Conservation (phyloP, 2,329 filamentous ascomycete species). For the Cladosporium cucumerinum region DNA sequence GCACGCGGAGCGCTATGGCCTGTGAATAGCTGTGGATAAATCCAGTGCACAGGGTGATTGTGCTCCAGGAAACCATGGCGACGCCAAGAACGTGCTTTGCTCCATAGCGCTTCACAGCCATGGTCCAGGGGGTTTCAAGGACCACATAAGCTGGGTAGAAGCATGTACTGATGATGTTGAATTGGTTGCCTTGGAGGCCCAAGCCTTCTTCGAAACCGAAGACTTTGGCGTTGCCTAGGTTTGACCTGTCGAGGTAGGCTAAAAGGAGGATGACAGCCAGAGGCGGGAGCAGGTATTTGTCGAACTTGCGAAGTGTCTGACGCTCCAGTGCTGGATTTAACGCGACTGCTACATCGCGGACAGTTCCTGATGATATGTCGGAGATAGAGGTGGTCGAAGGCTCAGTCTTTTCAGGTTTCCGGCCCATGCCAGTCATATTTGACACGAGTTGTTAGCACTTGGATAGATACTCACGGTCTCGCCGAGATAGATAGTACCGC, state of each 20-base stretch:
- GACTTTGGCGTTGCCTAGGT: slow-evolving; percentile 22
- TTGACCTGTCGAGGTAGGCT: slow-evolving; percentile 22
- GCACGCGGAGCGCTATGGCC: slow-evolving; percentile 29
- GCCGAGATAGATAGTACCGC: neutral
- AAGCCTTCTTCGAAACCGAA: slow-evolving; percentile 24
- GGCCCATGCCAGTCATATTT: neutral
- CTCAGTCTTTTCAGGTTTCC: neutral
- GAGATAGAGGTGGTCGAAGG: neutral
- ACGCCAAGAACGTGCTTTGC: slow-evolving; percentile 24
- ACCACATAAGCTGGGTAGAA: slow-evolving; percentile 24
- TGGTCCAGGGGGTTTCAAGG: slow-evolving; percentile 23
- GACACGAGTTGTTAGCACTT: neutral
- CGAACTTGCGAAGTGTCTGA: slow-evolving; percentile 20
- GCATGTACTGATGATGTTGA: slow-evolving; percentile 23
- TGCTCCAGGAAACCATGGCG: slow-evolving; percentile 27
- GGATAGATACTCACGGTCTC: neutral
- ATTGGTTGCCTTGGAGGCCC: slow-evolving; percentile 21
- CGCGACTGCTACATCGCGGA: neutral
- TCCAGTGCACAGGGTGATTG: slow-evolving; percentile 30
- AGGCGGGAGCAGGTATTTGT: slow-evolving; percentile 21
- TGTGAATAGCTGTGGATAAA: slow-evolving; percentile 33
- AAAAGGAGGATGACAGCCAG: slow-evolving; percentile 20
- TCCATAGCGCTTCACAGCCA: slow-evolving; percentile 27
- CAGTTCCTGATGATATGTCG: neutral
- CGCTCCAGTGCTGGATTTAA: slow-evolving; percentile 18